Evolutionary conservation across 2,329 filamentous ascomycete genomes (phyloP).

Genomic region (Xylaria arbuscula): DNA sequence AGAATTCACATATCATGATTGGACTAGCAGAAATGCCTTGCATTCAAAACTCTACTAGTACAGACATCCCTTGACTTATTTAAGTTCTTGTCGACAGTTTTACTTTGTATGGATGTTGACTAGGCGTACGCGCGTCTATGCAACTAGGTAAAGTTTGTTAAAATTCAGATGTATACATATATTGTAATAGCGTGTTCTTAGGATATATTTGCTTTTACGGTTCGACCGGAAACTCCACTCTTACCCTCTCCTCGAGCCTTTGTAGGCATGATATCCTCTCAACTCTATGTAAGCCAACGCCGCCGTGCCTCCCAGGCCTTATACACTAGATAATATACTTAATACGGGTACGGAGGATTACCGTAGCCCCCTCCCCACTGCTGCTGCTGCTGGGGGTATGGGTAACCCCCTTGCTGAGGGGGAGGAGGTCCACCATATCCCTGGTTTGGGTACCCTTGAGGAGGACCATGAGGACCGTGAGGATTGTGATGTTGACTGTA

Average conservation of each 20-base stretch:
- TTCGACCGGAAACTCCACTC: not conserved
- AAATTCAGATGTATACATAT: not conserved
- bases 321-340: not conserved
- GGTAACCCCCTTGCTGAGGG: conserved; percentile 34
- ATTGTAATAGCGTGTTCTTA: not conserved
- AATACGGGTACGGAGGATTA: conserved; percentile 37
- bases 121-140: not conserved
- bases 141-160: not conserved
- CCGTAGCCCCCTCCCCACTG: conserved; percentile 35
- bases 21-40: not conserved
- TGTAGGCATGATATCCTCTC: conserved; percentile 22
- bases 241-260: conserved; percentile 4
- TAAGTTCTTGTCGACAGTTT: not conserved
- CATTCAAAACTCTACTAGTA: not conserved
- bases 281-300: conserved; percentile 24
- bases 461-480: not conserved
- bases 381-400: conserved; percentile 33
- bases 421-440: conserved; percentile 35
- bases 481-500: not conserved
- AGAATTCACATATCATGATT: not conserved
- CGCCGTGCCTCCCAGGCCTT: not conserved
- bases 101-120: not conserved
- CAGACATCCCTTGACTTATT: conserved; percentile 1
- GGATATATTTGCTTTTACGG: conserved; percentile 4
- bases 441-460: conserved; percentile 13